Percentiles rank a stretch among this genome's conserved stretches.
phyloP scores from a whole-genome alignment of 2,329 filamentous ascomycete genomes.

The Colletotrichum zoysiae region DNA sequence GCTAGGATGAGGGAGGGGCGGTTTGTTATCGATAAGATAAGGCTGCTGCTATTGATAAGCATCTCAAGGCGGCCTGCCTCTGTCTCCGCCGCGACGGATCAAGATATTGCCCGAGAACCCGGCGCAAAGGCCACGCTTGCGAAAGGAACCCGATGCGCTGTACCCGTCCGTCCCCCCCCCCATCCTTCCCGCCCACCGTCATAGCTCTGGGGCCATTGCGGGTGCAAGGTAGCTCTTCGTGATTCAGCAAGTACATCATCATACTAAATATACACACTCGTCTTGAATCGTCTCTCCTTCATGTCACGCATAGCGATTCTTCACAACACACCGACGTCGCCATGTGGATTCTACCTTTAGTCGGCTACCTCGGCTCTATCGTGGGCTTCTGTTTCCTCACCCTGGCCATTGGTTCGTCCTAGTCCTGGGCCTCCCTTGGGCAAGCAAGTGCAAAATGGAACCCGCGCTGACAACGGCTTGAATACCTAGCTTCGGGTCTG shows the following conservation, averaged over 20 bases:
- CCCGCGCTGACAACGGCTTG: constrained; percentile 2
- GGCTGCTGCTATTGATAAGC: background rate
- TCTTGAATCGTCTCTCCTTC: background rate
- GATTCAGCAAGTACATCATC: background rate
- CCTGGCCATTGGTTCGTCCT: constrained; percentile 81
- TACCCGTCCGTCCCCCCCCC: background rate
- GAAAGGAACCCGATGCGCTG: constrained; percentile 25
- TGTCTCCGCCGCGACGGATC: constrained; percentile 15
- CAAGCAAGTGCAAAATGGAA: background rate
- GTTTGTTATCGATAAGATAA: constrained; percentile 29
- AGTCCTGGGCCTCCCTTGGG: constrained; percentile 26
- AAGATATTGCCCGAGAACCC: constrained; percentile 21
- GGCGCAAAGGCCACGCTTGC: constrained; percentile 42
- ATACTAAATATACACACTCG: background rate
- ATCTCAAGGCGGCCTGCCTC: too few relatives aligned
- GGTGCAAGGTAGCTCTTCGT: constrained; percentile 7
- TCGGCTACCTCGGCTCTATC: constrained; percentile 89
- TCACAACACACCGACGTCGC: constrained; percentile 46
- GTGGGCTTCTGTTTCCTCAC: constrained; percentile 95
- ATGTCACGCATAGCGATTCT: constrained; percentile 13
- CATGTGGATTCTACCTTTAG: constrained; percentile 96
- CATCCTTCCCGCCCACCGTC: constrained; percentile 16
- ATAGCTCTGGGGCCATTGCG: constrained; percentile 10
- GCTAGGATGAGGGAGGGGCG: constrained; percentile 23
- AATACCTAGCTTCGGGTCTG: constrained; percentile 90